Conservation (phyloP, 768 basidiomycete genomes). For the Auricularia cornea region DNA sequence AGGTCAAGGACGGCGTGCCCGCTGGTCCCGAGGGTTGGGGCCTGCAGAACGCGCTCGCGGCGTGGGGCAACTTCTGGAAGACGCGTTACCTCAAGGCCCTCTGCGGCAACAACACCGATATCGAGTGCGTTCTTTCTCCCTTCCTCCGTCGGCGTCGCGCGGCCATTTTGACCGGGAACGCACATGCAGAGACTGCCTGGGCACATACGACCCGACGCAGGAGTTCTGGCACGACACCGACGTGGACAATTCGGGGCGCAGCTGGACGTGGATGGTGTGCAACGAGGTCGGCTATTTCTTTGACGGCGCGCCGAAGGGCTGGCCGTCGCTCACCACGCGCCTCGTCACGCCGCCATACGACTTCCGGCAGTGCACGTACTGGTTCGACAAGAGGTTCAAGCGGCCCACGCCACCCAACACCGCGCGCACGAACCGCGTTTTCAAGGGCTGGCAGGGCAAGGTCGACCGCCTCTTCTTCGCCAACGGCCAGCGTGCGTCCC, state of each 20-base stretch:
- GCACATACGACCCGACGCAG: conserved; percentile 31
- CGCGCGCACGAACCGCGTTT: conserved; percentile 36
- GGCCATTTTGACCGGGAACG: neutral
- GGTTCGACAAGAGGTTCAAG: conserved; percentile 41
- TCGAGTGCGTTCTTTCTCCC: conserved; percentile 41
- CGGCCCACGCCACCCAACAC: conserved; percentile 37
- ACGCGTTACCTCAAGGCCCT: conserved; percentile 29
- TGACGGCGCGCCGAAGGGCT: conserved; percentile 29
- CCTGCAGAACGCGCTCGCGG: conserved; percentile 9
- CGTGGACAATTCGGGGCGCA: conserved; percentile 47
- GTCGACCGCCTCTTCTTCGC: conserved; percentile 58
- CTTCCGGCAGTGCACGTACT: conserved; percentile 29
- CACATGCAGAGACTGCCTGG: conserved; percentile 29
- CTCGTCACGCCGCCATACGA: conserved; percentile 49
- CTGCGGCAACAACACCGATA: conserved; percentile 34
- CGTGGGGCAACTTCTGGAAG: conserved; percentile 13
- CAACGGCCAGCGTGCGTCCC: conserved; percentile 58
- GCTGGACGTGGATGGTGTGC: conserved; percentile 74
- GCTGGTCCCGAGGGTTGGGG: conserved; percentile 25
- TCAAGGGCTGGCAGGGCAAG: conserved; percentile 55
- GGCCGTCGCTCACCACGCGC: conserved; percentile 41
- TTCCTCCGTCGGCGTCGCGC: too few relatives aligned
- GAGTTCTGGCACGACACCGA: conserved; percentile 45
- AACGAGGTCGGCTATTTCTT: conserved; percentile 55
- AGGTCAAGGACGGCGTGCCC: conserved; percentile 47